A percentile compares a stretch with the other conserved stretches of the same genome.
phyloP scores from a whole-genome alignment of 352 stramenopile genomes.

The Aphanomyces astaci region DNA sequence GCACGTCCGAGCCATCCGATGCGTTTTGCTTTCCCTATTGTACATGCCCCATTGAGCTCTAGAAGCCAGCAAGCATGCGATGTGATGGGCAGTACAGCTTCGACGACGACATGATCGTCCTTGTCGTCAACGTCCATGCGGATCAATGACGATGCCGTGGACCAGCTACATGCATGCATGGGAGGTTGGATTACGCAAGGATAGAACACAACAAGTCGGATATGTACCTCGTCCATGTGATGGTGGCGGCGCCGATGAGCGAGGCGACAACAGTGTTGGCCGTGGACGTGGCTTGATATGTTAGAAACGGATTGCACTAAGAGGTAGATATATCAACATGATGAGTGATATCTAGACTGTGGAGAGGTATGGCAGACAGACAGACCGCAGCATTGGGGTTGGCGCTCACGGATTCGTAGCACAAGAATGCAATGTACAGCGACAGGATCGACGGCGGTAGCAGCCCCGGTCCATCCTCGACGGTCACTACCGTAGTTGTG shows the following conservation, averaged over 20 bases:
- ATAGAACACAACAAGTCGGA: not conserved
- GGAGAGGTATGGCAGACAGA: too few species aligned
- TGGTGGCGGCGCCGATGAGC: slow-evolving; percentile 33
- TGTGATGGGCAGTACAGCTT: slow-evolving; percentile 25
- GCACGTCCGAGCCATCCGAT: slow-evolving; percentile 31
- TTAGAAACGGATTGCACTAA: slow-evolving; percentile 19
- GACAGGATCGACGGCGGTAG: slow-evolving; percentile 47
- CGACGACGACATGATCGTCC: slow-evolving; percentile 28
- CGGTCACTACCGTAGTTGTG: slow-evolving; percentile 46
- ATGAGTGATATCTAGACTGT: too few species aligned
- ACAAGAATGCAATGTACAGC: slow-evolving; percentile 58
- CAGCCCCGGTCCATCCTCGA: slow-evolving; percentile 52
- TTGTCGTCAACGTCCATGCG: slow-evolving; percentile 14
- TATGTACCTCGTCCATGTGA: slow-evolving; percentile 53
- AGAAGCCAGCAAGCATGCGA: too few species aligned
- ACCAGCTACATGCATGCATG: too few species aligned
- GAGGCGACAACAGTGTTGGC: slow-evolving; percentile 45
- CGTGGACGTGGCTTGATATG: not conserved
- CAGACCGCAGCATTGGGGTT: slow-evolving; percentile 44
- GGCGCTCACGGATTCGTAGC: slow-evolving; percentile 56
- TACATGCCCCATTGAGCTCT: too few species aligned
- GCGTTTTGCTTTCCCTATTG: too few species aligned
- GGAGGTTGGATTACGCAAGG: too few species aligned
- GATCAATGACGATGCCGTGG: slow-evolving; percentile 16
- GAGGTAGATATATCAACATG: too few species aligned